Base-by-base conservation (phyloP, 305 asterid genomes). In the Fraxinus xanthoxyloides region DNA sequence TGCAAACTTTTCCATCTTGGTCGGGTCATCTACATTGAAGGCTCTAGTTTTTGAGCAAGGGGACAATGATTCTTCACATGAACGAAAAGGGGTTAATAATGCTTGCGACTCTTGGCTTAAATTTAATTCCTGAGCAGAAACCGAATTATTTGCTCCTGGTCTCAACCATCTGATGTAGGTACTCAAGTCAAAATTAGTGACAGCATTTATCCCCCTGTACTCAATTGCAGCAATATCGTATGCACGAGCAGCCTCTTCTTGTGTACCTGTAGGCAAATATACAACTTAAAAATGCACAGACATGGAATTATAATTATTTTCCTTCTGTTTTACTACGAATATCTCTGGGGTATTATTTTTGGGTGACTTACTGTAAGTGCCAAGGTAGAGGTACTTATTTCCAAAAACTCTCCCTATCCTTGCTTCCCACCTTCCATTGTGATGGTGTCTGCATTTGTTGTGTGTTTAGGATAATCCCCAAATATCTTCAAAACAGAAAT, bases 371-470 rank as follows among this genome's bases (percentile, higher is more conserved):
- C 98, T 86, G 86, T 91, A 93, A 76, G 98, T 92, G 75, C 98
- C 98, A 28, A 92, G 92, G 84, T 92, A 92, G 76, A 93, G 98
- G 87, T 93, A 93, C 87, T 93, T 93, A 75, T 92, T 93, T 74
- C 98, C 98, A 17, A 91, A 93, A 70, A 92, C 97, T 83, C 97
- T 85, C 19, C 97, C 97, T 63, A 91, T 92, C 72, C 98, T 89
- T 76, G 98, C 97, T 84, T 93, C 98, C 97, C 98, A 93, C 85
- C 95, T 87, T 78, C 98, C 97, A 78, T 91, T 93, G 70, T 93
- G 94, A 86, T 92, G 97, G 82, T 93, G 98, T 69, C 98, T 93
- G 90, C 86, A 83, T 63, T 78, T 83, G 15, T 80, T 17, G n/a
- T 19, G 75, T 59, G 72, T 84, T 8, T 82, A 77, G 24, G 48